Evolutionary conservation across 768 basidiomycete genomes (phyloP).

Genomic region (Auriscalpium vulgare): DNA sequence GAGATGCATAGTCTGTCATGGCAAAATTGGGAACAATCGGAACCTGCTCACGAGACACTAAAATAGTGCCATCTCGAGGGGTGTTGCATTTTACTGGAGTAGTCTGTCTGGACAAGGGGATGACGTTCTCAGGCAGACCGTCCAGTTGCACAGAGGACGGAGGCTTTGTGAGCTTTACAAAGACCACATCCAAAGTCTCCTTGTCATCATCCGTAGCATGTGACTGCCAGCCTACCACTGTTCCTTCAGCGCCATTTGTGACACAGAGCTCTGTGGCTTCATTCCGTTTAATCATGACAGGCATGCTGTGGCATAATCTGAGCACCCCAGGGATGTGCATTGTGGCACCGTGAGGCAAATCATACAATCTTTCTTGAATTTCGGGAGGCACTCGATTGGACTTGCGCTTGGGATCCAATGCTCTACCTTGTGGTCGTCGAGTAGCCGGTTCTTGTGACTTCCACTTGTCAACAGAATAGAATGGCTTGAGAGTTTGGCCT

Average conservation of each 20-base stretch:
- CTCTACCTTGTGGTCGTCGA: not conserved
- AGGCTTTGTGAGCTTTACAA: constrained; percentile 10
- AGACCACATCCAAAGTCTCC: constrained; percentile 2
- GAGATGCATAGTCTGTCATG: constrained; percentile 18
- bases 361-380: constrained; percentile 18
- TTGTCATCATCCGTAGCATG: not conserved
- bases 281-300: constrained; percentile 17
- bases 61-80: not conserved
- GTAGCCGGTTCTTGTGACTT: not conserved
- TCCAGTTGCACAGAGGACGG: constrained; percentile 3
- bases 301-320: constrained; percentile 16
- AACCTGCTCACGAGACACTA: constrained; percentile 10
- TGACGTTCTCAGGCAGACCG: constrained; percentile 14
- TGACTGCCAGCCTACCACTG: constrained; percentile 10
- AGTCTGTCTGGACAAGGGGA: constrained; percentile 6
- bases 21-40: constrained; percentile 17
- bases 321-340: constrained; percentile 15
- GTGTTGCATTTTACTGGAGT: constrained; percentile 2
- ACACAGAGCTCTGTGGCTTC: constrained; percentile 19
- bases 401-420: not conserved
- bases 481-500: constrained; percentile 18
- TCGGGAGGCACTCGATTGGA: not conserved
- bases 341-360: constrained; percentile 9
- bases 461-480: constrained; percentile 18
- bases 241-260: constrained; percentile 18